phyloP scores from a whole-genome alignment of 2,329 filamentous ascomycete species.

The Corinectria fuckeliana region DNA sequence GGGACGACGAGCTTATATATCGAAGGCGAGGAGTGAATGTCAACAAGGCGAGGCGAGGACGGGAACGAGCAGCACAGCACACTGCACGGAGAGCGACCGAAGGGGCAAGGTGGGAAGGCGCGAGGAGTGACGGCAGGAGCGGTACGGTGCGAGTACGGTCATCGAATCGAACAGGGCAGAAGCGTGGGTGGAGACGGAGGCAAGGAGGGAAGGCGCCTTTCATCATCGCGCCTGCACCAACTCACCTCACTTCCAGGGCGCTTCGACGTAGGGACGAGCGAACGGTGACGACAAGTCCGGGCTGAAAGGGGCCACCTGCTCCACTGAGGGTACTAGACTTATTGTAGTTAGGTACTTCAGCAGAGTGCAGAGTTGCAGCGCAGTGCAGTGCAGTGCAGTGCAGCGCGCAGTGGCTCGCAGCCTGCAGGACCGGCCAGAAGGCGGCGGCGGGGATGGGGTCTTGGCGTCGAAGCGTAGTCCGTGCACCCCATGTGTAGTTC shows the following conservation, averaged over 20 bases:
- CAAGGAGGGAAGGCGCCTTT: not conserved
- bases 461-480: not conserved
- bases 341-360: too few species aligned
- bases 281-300: not conserved
- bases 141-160: not conserved
- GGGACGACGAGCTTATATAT: conserved; percentile 34
- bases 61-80: not conserved
- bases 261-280: not conserved
- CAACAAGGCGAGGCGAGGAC: conserved; percentile 1
- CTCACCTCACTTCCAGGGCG: too few species aligned
- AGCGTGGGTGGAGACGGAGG: not conserved
- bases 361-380: too few species aligned
- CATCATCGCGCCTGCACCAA: not conserved
- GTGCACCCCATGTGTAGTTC: not conserved
- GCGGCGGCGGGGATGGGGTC: too few species aligned
- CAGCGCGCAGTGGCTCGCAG: too few species aligned
- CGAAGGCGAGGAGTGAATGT: conserved; percentile 4
- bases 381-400: too few species aligned
- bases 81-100: conserved; percentile 16
- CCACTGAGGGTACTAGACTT: too few species aligned
- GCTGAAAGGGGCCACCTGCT: too few species aligned
- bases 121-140: not conserved
- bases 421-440: not conserved
- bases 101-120: not conserved
- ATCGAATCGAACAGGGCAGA: not conserved